Base-by-base conservation (phyloP, 2,329 filamentous ascomycete genomes). In the Cadophora sp. region DNA sequence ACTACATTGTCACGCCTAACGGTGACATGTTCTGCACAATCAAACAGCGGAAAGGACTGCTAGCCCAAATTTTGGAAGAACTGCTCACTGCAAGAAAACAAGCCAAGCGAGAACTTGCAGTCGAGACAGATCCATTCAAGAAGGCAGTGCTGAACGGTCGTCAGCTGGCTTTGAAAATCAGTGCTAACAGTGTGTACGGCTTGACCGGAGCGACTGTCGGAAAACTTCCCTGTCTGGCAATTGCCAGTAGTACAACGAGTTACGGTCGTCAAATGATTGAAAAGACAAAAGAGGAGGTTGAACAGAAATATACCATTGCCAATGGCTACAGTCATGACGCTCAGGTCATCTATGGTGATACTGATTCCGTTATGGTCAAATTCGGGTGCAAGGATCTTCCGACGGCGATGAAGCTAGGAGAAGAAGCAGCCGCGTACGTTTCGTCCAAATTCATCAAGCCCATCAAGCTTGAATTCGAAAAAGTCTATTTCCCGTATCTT, bases 241-340 rank as follows among this genome's bases (percentile, higher is more conserved):
- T 99, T 79, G 96, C 96, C 69, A 97, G 94, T 83, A 97, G 94
- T 81, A 98, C 96, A 16, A 99, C 96, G 1, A 94, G 92, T 83
- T 99, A 97, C 76, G 96, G 96, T 73, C 93, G 96, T 75, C 92
- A 97, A 78, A 99, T 99, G 96, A 99, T 99, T 83, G 95, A 98
- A 80, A 96, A 91, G 82, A 98, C 96, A 0, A 98, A 97, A 80
- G 87, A 91, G n/a, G 96, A 98, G 78, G 96, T 99, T 7, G 95
- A 98, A 80, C 85, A 87, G 50, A 90, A 89, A 73, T 99, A 97
- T 80, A 95, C 88, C 60, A 94, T 97, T 66, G 92, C 92, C 61
- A 98, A 99, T 76, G 96, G 96, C 22, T 99, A 98, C 80, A 89
- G 87, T 1, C 93, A 98, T 79, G 92, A 99, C 79, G 96, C 96